Evolutionary conservation across 106 monocot genomes (phyloP), one percentile per base, ranked within the genome.

Genomic region (Agapanthus africanus): DNA sequence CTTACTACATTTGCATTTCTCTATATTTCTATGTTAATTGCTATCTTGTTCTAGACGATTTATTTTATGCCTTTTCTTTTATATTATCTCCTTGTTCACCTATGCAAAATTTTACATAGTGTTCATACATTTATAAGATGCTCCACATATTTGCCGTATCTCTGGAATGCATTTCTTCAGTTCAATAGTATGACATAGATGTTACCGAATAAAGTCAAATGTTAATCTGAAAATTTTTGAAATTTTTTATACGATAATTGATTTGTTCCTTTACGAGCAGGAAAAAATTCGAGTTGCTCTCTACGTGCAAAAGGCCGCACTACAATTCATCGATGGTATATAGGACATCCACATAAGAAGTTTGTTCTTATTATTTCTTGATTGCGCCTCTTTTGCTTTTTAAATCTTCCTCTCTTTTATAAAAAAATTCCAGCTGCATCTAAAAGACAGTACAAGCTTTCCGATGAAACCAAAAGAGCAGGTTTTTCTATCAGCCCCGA

Each of bases 291-390:
- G n/a, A n/a, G n/a, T n/a, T n/a, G n/a, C n/a, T n/a, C n/a, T n/a
- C n/a, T n/a, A n/a, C n/a, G n/a, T n/a, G n/a, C n/a, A n/a, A n/a
- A n/a, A 78, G 78, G 93, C 93, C 71, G 93, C 93, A 35, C 34
- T 82, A 0, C 79, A 63, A 31, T 93, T 93, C 65, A 78, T 86
- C 46, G 85, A 85, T 39, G 87, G 88, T 83, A 83, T 56, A 44
- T 41, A 41, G 13, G 64, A 61, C 4, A 3, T 64, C 23, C 21
- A 64, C 15, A 19, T 51, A 1, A 51, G 36, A 36, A 19, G 11
- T 63, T 5, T 37, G 11, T 6, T 51, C 3, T 57, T 64, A 21
- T 40, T 21, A 15, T 14, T 49, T 51, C 9, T 54, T 61, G 4
- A n/a, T n/a, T 61, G 19, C 13, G 4, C 6, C 0, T 34, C 2